These are phyloP conservation scores for Paramecium sonneborni DNA, from an alignment of 73 alveolate genomes.

Conservation along the genomic window DNA sequence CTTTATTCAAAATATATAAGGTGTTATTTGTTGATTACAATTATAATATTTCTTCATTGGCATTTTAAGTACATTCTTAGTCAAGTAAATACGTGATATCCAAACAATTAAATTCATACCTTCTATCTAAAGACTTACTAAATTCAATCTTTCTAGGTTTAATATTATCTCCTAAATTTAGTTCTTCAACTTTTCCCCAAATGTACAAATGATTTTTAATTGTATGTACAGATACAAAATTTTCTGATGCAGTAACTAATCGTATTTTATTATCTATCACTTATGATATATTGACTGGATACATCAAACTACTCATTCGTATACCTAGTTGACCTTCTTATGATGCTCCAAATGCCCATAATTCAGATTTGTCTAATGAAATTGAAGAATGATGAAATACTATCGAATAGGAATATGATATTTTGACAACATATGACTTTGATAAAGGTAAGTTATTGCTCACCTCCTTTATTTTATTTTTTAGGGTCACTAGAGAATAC, in stretches of 20 bases:
- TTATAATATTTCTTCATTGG: not conserved
- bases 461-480: constrained; percentile 12
- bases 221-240: not conserved
- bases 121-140: not conserved
- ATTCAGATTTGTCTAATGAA: not conserved
- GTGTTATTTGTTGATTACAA: not conserved
- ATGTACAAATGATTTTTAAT: not conserved
- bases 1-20: not conserved
- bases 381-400: not conserved
- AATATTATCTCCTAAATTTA: not conserved
- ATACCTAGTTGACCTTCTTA: not conserved
- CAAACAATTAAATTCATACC: not conserved
- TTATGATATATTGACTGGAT: constrained; percentile 15
- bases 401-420: not conserved
- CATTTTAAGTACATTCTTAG: not conserved
- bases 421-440: not conserved
- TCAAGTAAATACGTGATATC: not conserved
- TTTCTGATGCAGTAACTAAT: not conserved
- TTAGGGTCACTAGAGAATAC: not conserved
- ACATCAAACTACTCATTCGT: not conserved
- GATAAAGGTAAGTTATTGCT: not conserved
- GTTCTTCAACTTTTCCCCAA: constrained; percentile 29
- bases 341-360: constrained; percentile 27
- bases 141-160: not conserved
- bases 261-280: not conserved